These are phyloP conservation scores for Schrenkiella parvula DNA, from an alignment of 345 rosid genomes.

Conservation along the genomic window DNA sequence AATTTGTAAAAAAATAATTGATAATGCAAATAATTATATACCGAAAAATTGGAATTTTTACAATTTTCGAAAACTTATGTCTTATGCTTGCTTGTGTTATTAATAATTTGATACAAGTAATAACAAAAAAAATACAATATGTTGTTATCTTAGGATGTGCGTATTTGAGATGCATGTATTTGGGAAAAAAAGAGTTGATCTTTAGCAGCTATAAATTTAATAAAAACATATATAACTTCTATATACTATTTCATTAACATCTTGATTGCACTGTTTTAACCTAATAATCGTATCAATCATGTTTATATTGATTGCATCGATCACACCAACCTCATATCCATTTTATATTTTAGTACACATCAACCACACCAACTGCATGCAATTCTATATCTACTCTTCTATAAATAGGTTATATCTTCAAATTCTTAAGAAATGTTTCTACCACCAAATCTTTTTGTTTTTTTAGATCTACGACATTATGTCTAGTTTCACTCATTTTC, in stretches of 20 bases:
- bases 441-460: not conserved
- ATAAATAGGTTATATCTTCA: not conserved
- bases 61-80: no score
- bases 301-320: not conserved
- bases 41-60: no score
- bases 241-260: not conserved
- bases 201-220: not conserved
- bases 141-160: not conserved
- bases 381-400: not conserved
- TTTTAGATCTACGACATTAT: no score
- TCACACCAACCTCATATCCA: not conserved
- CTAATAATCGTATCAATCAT: constrained; percentile 1
- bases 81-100: no score
- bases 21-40: not conserved
- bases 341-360: not conserved
- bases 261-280: not conserved
- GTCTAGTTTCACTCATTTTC: no score
- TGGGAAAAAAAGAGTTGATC: no score
- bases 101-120: not conserved
- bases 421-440: not conserved
- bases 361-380: not conserved
- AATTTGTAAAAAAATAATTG: no score
- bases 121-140: not conserved
- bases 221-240: not conserved
- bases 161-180: no score